phyloP scores from a whole-genome alignment of 1,284 basidiomycete genomes.

The Trichosporon asahii region DNA sequence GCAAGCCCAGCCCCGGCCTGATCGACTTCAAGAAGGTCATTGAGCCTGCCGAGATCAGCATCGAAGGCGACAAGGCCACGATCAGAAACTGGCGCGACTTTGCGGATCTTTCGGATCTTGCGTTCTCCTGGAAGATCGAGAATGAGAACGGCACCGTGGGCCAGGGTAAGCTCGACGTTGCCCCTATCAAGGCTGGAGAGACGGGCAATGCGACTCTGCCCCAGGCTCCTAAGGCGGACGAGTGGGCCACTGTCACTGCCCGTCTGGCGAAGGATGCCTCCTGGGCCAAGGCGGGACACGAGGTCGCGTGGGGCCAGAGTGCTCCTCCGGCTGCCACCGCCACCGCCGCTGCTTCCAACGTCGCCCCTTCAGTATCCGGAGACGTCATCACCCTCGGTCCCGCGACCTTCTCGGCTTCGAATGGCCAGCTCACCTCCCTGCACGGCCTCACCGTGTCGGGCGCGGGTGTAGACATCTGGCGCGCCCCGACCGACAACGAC shows the following conservation, averaged over 20 bases:
- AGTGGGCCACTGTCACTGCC: slow-evolving; percentile 16
- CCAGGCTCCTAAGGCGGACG: not conserved
- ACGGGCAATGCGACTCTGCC: slow-evolving; percentile 8
- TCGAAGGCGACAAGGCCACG: not conserved
- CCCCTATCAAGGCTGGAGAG: slow-evolving; percentile 5
- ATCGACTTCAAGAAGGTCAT: slow-evolving; percentile 26
- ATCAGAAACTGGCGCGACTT: slow-evolving; percentile 26
- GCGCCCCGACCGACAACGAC: slow-evolving; percentile 16
- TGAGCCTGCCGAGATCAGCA: slow-evolving; percentile 20
- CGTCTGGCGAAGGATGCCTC: not conserved
- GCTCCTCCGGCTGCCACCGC: not conserved
- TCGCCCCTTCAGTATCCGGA: not conserved
- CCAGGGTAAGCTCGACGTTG: slow-evolving; percentile 18
- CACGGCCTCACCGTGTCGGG: not conserved
- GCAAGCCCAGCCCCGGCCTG: slow-evolving; percentile 26
- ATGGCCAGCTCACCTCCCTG: slow-evolving; percentile 15
- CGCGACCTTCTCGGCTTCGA: slow-evolving; percentile 14
- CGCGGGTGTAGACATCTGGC: slow-evolving; percentile 11
- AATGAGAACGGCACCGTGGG: slow-evolving; percentile 6
- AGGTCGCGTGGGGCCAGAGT: slow-evolving; percentile 27
- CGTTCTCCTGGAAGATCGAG: slow-evolving; percentile 27
- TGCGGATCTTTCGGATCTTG: slow-evolving; percentile 16
- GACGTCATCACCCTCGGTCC: slow-evolving; percentile 18
- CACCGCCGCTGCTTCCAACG: not conserved
- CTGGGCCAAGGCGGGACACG: slow-evolving; percentile 27